Percentiles rank a stretch among this genome's conserved stretches.
phyloP scores from a whole-genome alignment of 106 monocot species.

The Dioscorea alata region DNA sequence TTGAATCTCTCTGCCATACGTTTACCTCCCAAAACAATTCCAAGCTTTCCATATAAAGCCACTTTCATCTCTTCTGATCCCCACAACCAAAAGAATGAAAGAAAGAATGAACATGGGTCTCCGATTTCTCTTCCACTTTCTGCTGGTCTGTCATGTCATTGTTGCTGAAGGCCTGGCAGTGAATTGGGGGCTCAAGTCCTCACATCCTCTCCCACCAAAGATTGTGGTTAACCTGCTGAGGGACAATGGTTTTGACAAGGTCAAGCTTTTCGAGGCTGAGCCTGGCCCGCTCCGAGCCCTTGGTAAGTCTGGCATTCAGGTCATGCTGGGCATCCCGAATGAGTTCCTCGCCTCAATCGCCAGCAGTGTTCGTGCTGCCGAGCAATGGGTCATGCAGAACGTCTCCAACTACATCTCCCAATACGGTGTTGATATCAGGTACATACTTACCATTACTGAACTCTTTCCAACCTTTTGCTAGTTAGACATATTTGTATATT shows the following conservation, averaged over 20 bases:
- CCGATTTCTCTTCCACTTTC: conserved; percentile 2
- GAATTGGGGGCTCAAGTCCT: conserved; percentile 75
- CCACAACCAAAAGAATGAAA: background rate
- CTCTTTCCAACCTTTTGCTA: too few relatives aligned
- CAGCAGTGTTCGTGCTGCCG: conserved; percentile 49
- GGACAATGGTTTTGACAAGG: conserved; percentile 83
- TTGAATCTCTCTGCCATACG: background rate
- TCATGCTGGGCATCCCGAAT: conserved; percentile 93
- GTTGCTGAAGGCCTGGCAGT: conserved; percentile 26
- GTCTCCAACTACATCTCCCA: conserved; percentile 75
- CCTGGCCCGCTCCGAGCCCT: conserved; percentile 47
- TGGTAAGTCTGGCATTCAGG: conserved; percentile 73
- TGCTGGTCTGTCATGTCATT: background rate
- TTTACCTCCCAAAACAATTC: background rate
- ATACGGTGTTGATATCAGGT: conserved; percentile 76
- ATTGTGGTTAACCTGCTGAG: conserved; percentile 59
- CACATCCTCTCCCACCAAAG: conserved; percentile 65
- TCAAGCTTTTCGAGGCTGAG: conserved; percentile 92
- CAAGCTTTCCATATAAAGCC: background rate
- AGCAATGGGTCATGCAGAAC: conserved; percentile 80
- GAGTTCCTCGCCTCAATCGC: conserved; percentile 68
- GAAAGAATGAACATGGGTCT: background rate
- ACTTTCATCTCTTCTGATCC: background rate
- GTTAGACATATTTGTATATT: too few relatives aligned
- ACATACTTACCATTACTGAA: background rate